These are phyloP conservation scores for Nematocida displodere DNA, from an alignment of 371 early-diverging fungal genomes.

Conservation along the genomic window DNA sequence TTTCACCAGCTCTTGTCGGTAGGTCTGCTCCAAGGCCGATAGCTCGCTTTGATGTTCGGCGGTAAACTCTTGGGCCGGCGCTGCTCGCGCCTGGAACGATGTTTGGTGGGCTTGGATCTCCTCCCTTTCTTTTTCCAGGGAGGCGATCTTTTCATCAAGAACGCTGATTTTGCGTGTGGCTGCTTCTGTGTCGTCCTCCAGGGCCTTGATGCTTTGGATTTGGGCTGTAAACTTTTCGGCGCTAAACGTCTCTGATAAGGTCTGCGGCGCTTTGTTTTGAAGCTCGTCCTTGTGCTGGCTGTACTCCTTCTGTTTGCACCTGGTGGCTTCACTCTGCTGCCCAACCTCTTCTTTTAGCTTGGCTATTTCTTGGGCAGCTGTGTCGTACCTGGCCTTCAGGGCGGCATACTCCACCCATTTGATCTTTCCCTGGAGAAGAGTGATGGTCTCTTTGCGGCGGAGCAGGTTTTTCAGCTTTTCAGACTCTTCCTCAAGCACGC, in stretches of 20 bases:
- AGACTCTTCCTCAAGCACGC: constrained; percentile 49
- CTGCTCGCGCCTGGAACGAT: not conserved
- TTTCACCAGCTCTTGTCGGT: constrained; percentile 31
- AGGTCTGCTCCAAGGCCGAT: constrained; percentile 40
- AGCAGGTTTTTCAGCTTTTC: constrained; percentile 51
- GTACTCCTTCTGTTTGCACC: constrained; percentile 34
- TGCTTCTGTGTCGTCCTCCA: constrained; percentile 30
- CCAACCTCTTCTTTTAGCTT: not conserved
- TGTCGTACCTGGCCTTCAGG: constrained; percentile 23
- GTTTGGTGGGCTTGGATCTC: constrained; percentile 33
- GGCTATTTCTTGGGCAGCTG: not conserved
- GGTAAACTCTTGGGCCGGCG: constrained; percentile 6
- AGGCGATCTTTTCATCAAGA: not conserved
- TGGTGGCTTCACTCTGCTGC: not conserved
- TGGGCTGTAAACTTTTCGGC: not conserved
- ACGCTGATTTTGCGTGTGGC: constrained; percentile 20
- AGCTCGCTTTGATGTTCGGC: not conserved
- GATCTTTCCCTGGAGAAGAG: constrained; percentile 58
- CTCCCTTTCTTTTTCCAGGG: constrained; percentile 23
- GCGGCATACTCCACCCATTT: constrained; percentile 56
- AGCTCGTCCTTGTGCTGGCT: constrained; percentile 42
- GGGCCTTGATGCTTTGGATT: not conserved
- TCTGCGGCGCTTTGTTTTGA: constrained; percentile 17
- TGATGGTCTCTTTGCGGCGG: constrained; percentile 26
- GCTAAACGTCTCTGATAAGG: constrained; percentile 1